Percentiles rank a stretch among this genome's conserved stretches.
Evolutionary conservation across 495 filamentous ascomycete genomes (phyloP).

Genomic region (Articulospora tetracladia): DNA sequence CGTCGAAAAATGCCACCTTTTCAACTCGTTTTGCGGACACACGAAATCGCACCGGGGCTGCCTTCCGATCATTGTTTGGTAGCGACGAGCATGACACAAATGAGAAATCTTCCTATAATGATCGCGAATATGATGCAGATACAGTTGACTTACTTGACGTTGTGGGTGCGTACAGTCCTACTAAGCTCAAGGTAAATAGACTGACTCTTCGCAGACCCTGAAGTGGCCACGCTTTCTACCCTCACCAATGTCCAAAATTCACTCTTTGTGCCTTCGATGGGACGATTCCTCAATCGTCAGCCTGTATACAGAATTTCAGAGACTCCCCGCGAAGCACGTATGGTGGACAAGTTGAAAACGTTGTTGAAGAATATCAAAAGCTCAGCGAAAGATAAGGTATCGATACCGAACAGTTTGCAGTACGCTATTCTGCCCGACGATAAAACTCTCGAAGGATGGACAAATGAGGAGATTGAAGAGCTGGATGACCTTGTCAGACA

Average conservation of each 20-base stretch:
- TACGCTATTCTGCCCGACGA: constrained; percentile 61
- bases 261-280: constrained; percentile 66
- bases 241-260: constrained; percentile 77
- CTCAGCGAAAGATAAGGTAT: constrained; percentile 20
- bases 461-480: constrained; percentile 59
- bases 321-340: constrained; percentile 26
- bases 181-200: constrained; percentile 6
- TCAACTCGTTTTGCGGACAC: too few species aligned
- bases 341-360: constrained; percentile 13
- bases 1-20: not conserved
- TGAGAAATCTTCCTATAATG: constrained; percentile 1
- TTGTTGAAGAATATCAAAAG: constrained; percentile 13
- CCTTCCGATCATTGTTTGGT: constrained; percentile 10
- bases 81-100: not conserved
- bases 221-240: constrained; percentile 68
- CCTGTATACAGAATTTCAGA: constrained; percentile 69
- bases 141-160: constrained; percentile 68
- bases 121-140: constrained; percentile 47
- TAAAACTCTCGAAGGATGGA: constrained; percentile 63
- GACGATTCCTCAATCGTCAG: constrained; percentile 58
- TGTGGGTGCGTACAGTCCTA: constrained; percentile 47
- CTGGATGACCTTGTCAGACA: constrained; percentile 77
- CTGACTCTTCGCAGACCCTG: constrained; percentile 50
- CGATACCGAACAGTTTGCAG: constrained; percentile 23
- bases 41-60: too few species aligned